Conservation (phyloP, 2,329 filamentous ascomycete genomes). For the Pseudocercospora eumusae region DNA sequence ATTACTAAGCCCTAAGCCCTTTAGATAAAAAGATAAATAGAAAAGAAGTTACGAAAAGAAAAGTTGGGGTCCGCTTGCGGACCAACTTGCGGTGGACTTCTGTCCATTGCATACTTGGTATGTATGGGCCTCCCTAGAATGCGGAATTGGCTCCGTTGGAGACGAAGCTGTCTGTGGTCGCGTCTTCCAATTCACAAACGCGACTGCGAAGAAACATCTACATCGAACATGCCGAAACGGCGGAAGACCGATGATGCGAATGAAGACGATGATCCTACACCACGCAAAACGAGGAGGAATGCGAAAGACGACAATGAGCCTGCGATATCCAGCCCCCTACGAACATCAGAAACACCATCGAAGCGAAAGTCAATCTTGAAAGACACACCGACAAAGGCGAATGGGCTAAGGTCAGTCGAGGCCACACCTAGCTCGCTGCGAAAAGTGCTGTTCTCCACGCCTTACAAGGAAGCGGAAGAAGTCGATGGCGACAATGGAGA, state of each 20-base stretch:
- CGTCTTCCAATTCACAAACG: constrained; percentile 15
- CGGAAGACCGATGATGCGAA: constrained; percentile 22
- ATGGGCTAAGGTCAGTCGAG: constrained; percentile 30
- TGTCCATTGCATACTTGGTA: too few relatives aligned
- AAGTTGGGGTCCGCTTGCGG: too few relatives aligned
- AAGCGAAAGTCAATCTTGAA: constrained; percentile 39
- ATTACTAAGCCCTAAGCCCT: too few relatives aligned
- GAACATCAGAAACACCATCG: constrained; percentile 36
- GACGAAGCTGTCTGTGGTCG: constrained; percentile 10
- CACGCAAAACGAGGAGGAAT: constrained; percentile 31
- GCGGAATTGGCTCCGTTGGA: not conserved
- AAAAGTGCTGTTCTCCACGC: constrained; percentile 51
- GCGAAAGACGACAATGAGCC: constrained; percentile 18
- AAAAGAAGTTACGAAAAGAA: too few relatives aligned
- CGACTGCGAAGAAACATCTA: constrained; percentile 5
- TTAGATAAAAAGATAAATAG: too few relatives aligned
- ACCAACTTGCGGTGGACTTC: too few relatives aligned
- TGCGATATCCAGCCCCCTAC: constrained; percentile 17
- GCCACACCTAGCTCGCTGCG: constrained; percentile 48
- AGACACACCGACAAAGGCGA: constrained; percentile 34
- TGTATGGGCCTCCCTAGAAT: too few relatives aligned
- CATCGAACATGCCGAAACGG: constrained; percentile 31
- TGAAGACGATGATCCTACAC: constrained; percentile 31
- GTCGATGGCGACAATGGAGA: constrained; percentile 46
- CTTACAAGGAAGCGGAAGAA: constrained; percentile 43